These are phyloP conservation scores for Eucalyptus erythrocorys DNA, from an alignment of 345 rosid species.

Conservation along the genomic window DNA sequence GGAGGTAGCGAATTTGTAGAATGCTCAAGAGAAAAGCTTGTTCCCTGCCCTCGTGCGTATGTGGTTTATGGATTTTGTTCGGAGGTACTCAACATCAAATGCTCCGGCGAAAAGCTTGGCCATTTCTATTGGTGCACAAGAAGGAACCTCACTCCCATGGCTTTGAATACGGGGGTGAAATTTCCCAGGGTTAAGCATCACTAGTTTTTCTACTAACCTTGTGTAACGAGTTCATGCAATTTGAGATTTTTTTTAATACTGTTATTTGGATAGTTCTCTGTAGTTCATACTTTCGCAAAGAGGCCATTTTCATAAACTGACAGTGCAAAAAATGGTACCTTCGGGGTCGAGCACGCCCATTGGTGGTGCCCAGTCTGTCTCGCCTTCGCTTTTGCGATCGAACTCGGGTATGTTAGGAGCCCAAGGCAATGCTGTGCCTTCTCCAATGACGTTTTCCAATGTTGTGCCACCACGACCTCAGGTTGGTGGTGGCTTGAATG, in stretches of 20 bases:
- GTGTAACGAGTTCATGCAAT: background rate
- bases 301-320: background rate
- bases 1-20: conserved; percentile 16
- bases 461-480: conserved; percentile 62
- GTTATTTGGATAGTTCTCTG: conserved; percentile 9
- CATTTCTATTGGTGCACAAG: conserved; percentile 10
- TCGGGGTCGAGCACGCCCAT: conserved; percentile 76
- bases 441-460: conserved; percentile 57
- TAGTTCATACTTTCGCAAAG: background rate
- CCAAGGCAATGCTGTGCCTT: conserved; percentile 66
- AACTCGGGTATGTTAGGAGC: conserved; percentile 65
- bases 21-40: conserved; percentile 26
- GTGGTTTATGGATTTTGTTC: conserved; percentile 13
- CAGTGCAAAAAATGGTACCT: conserved; percentile 51
- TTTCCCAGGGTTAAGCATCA: conserved; percentile 6
- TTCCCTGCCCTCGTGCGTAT: conserved; percentile 13
- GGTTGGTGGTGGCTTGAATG: conserved; percentile 53
- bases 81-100: conserved; percentile 17
- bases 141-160: conserved; percentile 13
- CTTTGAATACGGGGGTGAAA: conserved; percentile 23
- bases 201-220: background rate
- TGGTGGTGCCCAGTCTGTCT: conserved; percentile 63
- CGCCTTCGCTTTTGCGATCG: conserved; percentile 60
- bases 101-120: conserved; percentile 12
- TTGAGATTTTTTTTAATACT: conserved; percentile 13